Percentiles rank a stretch among this genome's conserved stretches.
These are phyloP conservation scores for Mycena maculata DNA, from an alignment of 768 basidiomycete genomes.

Conservation along the genomic window DNA sequence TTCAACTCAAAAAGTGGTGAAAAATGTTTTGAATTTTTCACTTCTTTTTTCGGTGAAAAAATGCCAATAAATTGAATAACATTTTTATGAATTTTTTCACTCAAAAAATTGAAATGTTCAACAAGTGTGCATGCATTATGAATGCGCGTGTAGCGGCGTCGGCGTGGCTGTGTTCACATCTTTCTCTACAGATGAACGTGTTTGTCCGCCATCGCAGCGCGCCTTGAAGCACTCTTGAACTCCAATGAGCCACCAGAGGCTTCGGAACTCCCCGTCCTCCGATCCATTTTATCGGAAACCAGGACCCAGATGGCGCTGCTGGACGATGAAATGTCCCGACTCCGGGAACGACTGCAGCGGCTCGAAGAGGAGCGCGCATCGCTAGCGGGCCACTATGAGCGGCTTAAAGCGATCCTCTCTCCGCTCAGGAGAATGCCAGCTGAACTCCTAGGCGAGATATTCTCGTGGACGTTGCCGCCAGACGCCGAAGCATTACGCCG, in stretches of 20 bases:
- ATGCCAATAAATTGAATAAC: no score
- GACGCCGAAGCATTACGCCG: neutral
- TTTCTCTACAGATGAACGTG: no score
- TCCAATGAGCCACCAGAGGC: neutral
- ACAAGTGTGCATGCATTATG: no score
- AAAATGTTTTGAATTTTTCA: no score
- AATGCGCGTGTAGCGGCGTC: no score
- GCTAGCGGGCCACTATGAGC: neutral
- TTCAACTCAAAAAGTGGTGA: no score
- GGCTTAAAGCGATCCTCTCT: neutral
- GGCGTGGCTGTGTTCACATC: no score
- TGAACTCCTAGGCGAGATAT: no score
- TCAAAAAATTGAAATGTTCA: no score
- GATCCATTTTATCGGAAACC: neutral
- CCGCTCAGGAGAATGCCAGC: constrained; percentile 2
- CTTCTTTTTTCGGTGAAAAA: no score
- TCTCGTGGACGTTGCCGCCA: constrained; percentile 7
- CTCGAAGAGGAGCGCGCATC: neutral
- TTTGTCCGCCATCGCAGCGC: no score
- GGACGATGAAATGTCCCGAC: neutral
- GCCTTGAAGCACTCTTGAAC: neutral
- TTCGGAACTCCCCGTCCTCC: neutral
- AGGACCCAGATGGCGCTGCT: neutral
- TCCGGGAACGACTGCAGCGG: neutral
- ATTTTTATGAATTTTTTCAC: no score